A percentile compares a stretch with the other conserved stretches of the same genome.
Evolutionary conservation across 495 filamentous ascomycete species (phyloP).

Genomic region (Aspergillus nanangensis): DNA sequence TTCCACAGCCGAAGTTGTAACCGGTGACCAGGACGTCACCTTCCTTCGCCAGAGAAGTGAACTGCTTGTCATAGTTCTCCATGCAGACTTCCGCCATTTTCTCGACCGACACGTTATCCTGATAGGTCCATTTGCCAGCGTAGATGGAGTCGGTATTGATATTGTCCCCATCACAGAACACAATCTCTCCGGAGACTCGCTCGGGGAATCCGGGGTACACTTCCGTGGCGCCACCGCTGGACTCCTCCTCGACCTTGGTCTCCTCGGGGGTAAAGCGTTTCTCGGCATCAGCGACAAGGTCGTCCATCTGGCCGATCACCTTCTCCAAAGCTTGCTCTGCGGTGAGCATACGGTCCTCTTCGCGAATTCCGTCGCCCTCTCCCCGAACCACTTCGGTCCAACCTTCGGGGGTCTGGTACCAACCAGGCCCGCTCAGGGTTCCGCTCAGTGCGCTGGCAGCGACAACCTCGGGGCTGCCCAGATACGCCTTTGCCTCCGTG

Average conservation of each 20-base stretch:
- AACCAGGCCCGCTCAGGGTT: conserved; percentile 73
- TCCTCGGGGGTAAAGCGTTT: conserved; percentile 27
- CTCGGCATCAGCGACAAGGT: conserved; percentile 51
- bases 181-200: conserved; percentile 45
- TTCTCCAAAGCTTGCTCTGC: conserved; percentile 66
- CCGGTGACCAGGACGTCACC: conserved; percentile 82
- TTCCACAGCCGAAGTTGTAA: conserved; percentile 89
- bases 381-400: conserved; percentile 64
- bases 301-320: conserved; percentile 61
- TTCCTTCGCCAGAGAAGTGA: conserved; percentile 51
- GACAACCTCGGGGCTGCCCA: conserved; percentile 87
- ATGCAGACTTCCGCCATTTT: conserved; percentile 88
- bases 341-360: conserved; percentile 56
- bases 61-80: conserved; percentile 82
- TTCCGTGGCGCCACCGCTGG: conserved; percentile 34
- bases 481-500: conserved; percentile 78
- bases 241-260: conserved; percentile 14
- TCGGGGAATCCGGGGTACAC: conserved; percentile 50
- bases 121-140: conserved; percentile 86
- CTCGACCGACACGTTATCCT: conserved; percentile 69
- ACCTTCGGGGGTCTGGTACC: conserved; percentile 67
- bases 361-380: conserved; percentile 61
- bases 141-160: conserved; percentile 68
- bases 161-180: conserved; percentile 50
- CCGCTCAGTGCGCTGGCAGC: conserved; percentile 82